A percentile compares a stretch with the other conserved stretches of the same genome.
These are phyloP conservation scores for Neofusicoccum sp. DNA, from an alignment of 2,329 filamentous ascomycete genomes.

Conservation along the genomic window DNA sequence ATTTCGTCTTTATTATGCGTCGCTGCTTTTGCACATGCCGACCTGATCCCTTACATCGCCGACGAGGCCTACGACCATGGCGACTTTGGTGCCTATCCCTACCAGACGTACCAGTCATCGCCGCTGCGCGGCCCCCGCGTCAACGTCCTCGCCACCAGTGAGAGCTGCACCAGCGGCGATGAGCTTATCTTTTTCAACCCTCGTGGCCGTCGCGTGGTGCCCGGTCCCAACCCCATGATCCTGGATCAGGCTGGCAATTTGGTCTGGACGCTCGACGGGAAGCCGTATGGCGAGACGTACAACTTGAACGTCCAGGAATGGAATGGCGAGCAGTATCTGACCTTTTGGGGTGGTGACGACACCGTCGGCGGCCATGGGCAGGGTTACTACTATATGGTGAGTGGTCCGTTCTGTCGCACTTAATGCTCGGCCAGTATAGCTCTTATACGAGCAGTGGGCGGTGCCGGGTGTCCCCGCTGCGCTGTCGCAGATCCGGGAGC, in stretches of 20 bases:
- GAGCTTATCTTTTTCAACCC: slow-evolving; percentile 21
- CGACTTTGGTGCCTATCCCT: slow-evolving; percentile 22
- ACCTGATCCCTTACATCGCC: slow-evolving; percentile 20
- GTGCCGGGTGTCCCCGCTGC: slow-evolving; percentile 4
- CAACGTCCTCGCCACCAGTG: slow-evolving; percentile 20
- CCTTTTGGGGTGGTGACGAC: slow-evolving; percentile 38
- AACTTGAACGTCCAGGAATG: slow-evolving; percentile 35
- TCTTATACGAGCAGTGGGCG: slow-evolving; percentile 22
- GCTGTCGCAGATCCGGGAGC: slow-evolving; percentile 5
- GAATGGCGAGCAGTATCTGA: slow-evolving; percentile 36
- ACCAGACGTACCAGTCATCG: slow-evolving; percentile 20
- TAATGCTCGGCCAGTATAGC: neutral
- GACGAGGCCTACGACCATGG: slow-evolving; percentile 23
- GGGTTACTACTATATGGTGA: slow-evolving; percentile 35
- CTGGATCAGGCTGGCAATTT: slow-evolving; percentile 32
- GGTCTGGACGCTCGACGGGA: slow-evolving; percentile 34
- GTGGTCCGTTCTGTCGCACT: slow-evolving; percentile 19
- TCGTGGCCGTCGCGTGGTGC: slow-evolving; percentile 18
- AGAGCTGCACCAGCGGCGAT: slow-evolving; percentile 17
- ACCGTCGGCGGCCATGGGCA: slow-evolving; percentile 33
- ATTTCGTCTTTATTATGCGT: slow-evolving; percentile 12
- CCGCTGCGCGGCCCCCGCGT: slow-evolving; percentile 20
- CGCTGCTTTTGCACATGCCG: neutral
- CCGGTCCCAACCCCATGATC: slow-evolving; percentile 34
- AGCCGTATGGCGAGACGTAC: slow-evolving; percentile 21